These are phyloP conservation scores for Proliferodiscus dingleyae DNA, from an alignment of 2,329 filamentous ascomycete genomes.

Conservation along the genomic window DNA sequence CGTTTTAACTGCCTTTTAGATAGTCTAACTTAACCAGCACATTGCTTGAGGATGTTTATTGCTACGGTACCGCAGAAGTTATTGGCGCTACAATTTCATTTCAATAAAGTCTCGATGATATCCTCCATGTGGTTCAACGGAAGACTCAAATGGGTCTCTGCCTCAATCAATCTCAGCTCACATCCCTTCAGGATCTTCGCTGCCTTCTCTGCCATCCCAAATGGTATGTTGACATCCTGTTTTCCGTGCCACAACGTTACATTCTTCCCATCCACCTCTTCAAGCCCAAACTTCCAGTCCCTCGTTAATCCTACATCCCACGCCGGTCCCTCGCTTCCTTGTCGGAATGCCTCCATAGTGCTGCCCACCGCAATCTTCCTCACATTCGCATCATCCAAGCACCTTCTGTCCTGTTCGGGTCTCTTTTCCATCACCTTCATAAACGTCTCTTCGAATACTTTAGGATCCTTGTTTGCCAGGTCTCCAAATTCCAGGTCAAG, in stretches of 20 bases:
- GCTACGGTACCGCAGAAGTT: no score
- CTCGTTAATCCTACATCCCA: slow-evolving; percentile 7
- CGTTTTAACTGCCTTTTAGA: no score
- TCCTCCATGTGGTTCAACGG: slow-evolving; percentile 9
- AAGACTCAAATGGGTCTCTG: slow-evolving; percentile 14
- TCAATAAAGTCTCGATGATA: slow-evolving; percentile 3
- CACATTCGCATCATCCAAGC: slow-evolving; percentile 10
- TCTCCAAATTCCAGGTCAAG: slow-evolving; percentile 11
- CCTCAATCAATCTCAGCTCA: slow-evolving; percentile 9
- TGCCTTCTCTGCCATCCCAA: slow-evolving; percentile 12
- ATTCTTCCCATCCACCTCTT: slow-evolving; percentile 8
- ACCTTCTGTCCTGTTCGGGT: slow-evolving; percentile 6
- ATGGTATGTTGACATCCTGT: slow-evolving; percentile 14
- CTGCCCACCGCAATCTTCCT: slow-evolving; percentile 7
- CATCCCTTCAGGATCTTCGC: slow-evolving; percentile 2
- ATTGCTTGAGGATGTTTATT: no score
- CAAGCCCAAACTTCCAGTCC: slow-evolving; percentile 16
- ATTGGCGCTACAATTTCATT: not conserved
- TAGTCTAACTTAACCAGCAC: no score
- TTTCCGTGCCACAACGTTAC: slow-evolving; percentile 18
- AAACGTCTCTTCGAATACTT: slow-evolving; percentile 9
- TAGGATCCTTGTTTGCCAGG: slow-evolving; percentile 4
- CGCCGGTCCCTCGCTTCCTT: slow-evolving; percentile 8
- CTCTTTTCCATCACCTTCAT: slow-evolving; percentile 9
- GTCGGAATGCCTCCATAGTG: slow-evolving; percentile 12